Conservation (phyloP, 108 stramenopile genomes). For the Skeletonema tropicum region DNA sequence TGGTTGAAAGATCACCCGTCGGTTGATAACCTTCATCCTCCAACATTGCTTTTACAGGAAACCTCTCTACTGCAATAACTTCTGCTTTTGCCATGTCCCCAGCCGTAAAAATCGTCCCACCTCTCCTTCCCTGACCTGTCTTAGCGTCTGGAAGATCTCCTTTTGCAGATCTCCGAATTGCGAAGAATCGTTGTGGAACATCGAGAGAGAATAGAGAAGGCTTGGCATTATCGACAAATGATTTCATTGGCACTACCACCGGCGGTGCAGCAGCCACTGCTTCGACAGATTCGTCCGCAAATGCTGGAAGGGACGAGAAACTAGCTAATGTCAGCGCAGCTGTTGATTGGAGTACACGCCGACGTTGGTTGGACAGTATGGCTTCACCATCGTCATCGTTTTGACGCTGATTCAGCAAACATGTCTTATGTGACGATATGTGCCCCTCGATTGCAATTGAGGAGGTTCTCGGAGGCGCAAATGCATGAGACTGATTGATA, state of each 20-base stretch:
- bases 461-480: slow-evolving; percentile 1
- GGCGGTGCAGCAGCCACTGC: slow-evolving; percentile 4
- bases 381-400: neutral
- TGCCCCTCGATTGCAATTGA: neutral
- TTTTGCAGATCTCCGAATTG: slow-evolving; percentile 73
- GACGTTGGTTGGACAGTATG: slow-evolving; percentile 23
- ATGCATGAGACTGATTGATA: neutral
- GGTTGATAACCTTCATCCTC: slow-evolving; percentile 84
- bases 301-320: slow-evolving; percentile 6
- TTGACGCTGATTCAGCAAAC: neutral
- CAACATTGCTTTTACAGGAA: slow-evolving; percentile 64
- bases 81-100: slow-evolving; percentile 88
- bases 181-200: slow-evolving; percentile 71
- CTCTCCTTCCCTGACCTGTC: slow-evolving; percentile 80
- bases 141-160: slow-evolving; percentile 86
- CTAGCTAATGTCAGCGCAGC: slow-evolving; percentile 21
- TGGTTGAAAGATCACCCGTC: slow-evolving; percentile 71
- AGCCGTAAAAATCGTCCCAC: slow-evolving; percentile 84
- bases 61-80: slow-evolving; percentile 84
- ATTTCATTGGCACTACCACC: slow-evolving; percentile 68
- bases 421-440: neutral
- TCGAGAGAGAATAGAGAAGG: slow-evolving; percentile 56
- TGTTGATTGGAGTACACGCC: slow-evolving; percentile 36
- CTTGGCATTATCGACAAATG: slow-evolving; percentile 63
- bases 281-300: slow-evolving; percentile 12